Base-by-base conservation (phyloP, 805 yeast genomes). In the Kurtzmaniella fragi region DNA sequence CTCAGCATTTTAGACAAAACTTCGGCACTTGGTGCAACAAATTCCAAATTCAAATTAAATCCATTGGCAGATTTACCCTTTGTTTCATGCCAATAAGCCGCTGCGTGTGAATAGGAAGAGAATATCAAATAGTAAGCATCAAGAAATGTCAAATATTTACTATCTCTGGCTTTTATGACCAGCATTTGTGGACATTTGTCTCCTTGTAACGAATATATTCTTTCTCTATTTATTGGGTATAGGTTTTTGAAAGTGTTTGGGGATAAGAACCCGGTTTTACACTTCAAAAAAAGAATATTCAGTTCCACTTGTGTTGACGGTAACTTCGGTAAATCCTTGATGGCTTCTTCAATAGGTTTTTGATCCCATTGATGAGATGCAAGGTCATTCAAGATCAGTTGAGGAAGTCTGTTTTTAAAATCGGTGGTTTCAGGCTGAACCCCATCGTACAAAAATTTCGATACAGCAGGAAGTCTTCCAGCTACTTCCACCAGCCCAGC, bases 101-200 rank as follows among this genome's bases (percentile, higher is more conserved):
- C 64, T 0, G 88, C 86, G 14, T 69, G 71, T 17, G 65, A 62
- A 29, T 56, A 52, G 30, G 62, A 56, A 4, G 63, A 62, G 49
- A 83, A 83, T 5, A 77, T 52, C 28, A 83, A 54, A 52, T 73
- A 82, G 53, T 78, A 79, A 4, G 71, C 66, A 31, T 75, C 73
- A 42, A 67, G 58, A 23, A 74, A 69, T 29, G 58, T 45, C 17
- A 82, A 52, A 13, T 62, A 69, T 2, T 53, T 36, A 0, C 77
- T 73, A 43, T 72, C 62, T 38, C 89, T 54, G 10, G 75, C 74
- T 41, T 78, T 70, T 12, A 76, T 61, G 2, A 73, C 66, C n/a
- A 56, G 56, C 37, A 74, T 64, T 23, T 53, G 34, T n/a, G 58
- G 40, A n/a, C 63, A 59, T 32, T 34, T 37, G 45, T 10, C 39